A percentile compares a stretch with the other conserved stretches of the same genome.
These are phyloP conservation scores for Podosphaera aphanis DNA, from an alignment of 2,329 filamentous ascomycete genomes.

Conservation along the genomic window DNA sequence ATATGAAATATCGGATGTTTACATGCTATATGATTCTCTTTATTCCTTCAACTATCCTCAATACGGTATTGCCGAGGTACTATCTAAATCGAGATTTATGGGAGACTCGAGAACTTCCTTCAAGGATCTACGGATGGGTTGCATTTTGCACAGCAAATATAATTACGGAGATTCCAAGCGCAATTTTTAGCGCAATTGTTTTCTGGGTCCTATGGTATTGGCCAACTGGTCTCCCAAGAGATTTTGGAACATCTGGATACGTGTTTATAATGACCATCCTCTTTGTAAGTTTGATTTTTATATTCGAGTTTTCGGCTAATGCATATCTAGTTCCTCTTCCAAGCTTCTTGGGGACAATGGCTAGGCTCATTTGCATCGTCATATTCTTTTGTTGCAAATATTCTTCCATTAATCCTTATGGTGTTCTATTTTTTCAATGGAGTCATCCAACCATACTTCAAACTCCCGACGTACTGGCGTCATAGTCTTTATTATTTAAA, in stretches of 20 bases:
- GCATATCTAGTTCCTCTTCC: neutral
- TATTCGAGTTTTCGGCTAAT: neutral
- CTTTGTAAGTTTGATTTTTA: slow-evolving; percentile 26
- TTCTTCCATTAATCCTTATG: slow-evolving; percentile 66
- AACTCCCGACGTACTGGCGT: slow-evolving; percentile 60
- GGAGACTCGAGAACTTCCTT: slow-evolving; percentile 66
- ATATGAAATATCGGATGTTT: slow-evolving; percentile 69
- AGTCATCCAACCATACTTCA: slow-evolving; percentile 55
- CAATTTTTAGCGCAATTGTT: slow-evolving; percentile 49
- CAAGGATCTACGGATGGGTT: slow-evolving; percentile 66
- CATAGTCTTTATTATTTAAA: slow-evolving; percentile 64
- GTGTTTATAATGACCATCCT: slow-evolving; percentile 75
- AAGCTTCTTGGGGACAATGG: slow-evolving; percentile 43
- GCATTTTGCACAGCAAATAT: slow-evolving; percentile 59
- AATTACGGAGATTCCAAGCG: slow-evolving; percentile 69
- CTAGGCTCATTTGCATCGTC: slow-evolving; percentile 57
- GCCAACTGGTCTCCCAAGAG: slow-evolving; percentile 48
- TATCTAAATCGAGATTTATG: slow-evolving; percentile 60
- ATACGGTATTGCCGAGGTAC: slow-evolving; percentile 58
- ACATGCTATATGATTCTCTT: slow-evolving; percentile 79
- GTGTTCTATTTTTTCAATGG: slow-evolving; percentile 72
- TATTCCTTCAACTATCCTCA: slow-evolving; percentile 56
- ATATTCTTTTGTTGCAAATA: slow-evolving; percentile 54
- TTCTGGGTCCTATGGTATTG: slow-evolving; percentile 76
- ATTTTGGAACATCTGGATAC: slow-evolving; percentile 48